phyloP scores from a whole-genome alignment of 805 yeast species.

The Spathaspora arborariae region DNA sequence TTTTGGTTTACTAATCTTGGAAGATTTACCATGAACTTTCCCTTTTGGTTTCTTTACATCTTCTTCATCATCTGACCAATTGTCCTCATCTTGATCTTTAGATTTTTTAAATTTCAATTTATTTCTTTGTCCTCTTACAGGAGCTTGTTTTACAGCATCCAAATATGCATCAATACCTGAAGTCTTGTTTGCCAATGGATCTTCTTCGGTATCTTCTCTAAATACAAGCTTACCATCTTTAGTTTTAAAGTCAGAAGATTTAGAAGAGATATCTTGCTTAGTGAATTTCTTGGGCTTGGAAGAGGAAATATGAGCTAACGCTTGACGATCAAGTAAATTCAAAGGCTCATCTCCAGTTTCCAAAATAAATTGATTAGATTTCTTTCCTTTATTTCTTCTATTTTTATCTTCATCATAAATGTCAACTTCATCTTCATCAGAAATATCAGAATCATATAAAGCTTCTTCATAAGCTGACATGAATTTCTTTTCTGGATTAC shows the following conservation, averaged over 20 bases:
- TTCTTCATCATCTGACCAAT: constrained; percentile 43
- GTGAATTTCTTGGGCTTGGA: constrained; percentile 67
- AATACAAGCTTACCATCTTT: constrained; percentile 69
- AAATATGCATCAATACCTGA: constrained; percentile 85
- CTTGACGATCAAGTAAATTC: constrained; percentile 80
- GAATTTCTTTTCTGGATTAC: constrained; percentile 43
- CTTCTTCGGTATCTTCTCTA: constrained; percentile 48
- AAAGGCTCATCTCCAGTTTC: constrained; percentile 77
- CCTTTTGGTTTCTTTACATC: constrained; percentile 21
- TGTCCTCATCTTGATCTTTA: constrained; percentile 46
- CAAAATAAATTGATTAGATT: constrained; percentile 61
- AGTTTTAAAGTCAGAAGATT: constrained; percentile 43
- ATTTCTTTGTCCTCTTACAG: constrained; percentile 89
- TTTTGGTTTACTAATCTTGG: constrained; percentile 35
- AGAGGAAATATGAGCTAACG: constrained; percentile 85
- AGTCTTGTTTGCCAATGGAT: constrained; percentile 38
- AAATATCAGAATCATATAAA: constrained; percentile 65
- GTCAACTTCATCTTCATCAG: constrained; percentile 55
- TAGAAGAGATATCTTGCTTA: constrained; percentile 37
- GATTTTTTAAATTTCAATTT: constrained; percentile 82
- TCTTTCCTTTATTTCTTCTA: constrained; percentile 20
- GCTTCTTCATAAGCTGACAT: constrained; percentile 93
- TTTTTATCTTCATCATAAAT: constrained; percentile 36
- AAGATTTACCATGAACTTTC: constrained; percentile 14
- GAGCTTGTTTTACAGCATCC: constrained; percentile 91